Percentiles rank a stretch among this genome's conserved stretches.
These are phyloP conservation scores for Daldinia grandis DNA, from an alignment of 495 filamentous ascomycete species.

Conservation along the genomic window DNA sequence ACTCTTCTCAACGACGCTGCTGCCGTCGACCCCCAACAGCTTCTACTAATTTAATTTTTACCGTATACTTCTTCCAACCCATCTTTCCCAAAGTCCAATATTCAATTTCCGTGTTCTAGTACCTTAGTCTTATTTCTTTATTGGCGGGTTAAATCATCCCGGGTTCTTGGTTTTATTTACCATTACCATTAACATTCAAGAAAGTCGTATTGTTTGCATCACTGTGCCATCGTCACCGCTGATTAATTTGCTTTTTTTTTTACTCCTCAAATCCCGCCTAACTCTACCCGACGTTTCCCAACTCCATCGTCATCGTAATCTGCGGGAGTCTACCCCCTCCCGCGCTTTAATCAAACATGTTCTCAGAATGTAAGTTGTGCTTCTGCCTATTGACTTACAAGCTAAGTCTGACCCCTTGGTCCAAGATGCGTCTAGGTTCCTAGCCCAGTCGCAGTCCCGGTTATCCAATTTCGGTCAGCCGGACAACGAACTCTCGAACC, in stretches of 20 bases:
- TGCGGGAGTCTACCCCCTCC: slow-evolving; percentile 48
- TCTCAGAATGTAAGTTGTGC: slow-evolving; percentile 88
- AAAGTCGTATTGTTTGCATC: slow-evolving; percentile 39
- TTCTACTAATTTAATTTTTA: slow-evolving; percentile 18
- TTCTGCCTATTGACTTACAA: slow-evolving; percentile 17
- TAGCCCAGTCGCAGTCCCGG: slow-evolving; percentile 95
- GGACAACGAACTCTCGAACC: slow-evolving; percentile 56
- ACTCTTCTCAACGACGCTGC: slow-evolving; percentile 20
- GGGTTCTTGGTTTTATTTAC: slow-evolving; percentile 8
- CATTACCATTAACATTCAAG: slow-evolving; percentile 11
- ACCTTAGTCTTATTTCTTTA: slow-evolving; percentile 15
- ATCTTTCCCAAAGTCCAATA: slow-evolving; percentile 16
- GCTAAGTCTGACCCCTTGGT: slow-evolving; percentile 28
- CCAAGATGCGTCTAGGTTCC: slow-evolving; percentile 93
- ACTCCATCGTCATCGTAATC: slow-evolving; percentile 6
- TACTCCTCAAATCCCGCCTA: slow-evolving; percentile 17
- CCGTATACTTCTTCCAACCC: slow-evolving; percentile 21
- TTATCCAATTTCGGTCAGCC: slow-evolving; percentile 69
- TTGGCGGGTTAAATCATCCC: slow-evolving; percentile 18
- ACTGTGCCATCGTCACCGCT: slow-evolving; percentile 36
- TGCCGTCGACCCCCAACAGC: slow-evolving; percentile 11
- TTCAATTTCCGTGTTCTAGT: slow-evolving; percentile 3
- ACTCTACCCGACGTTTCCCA: slow-evolving; percentile 17
- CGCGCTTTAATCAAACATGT: slow-evolving; percentile 66
- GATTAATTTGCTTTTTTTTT: slow-evolving; percentile 28